These are phyloP conservation scores for Saccharum spontaneum DNA, from an alignment of 176 grass and related monocot genomes.

Conservation along the genomic window DNA sequence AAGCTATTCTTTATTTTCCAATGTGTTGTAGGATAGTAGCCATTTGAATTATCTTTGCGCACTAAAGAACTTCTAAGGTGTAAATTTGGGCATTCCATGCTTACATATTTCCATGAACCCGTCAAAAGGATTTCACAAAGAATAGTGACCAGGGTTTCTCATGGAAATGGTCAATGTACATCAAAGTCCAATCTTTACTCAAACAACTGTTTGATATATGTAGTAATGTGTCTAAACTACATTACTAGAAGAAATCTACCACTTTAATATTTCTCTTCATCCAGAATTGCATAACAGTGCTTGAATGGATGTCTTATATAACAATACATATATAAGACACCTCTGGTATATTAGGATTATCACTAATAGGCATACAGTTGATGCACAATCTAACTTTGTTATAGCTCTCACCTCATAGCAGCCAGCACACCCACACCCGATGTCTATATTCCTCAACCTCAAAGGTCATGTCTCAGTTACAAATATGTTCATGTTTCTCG, in stretches of 20 bases:
- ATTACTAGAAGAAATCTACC: conserved; percentile 5
- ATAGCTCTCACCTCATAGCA: conserved; percentile 11
- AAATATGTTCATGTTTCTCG: too few relatives aligned
- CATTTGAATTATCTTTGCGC: not conserved
- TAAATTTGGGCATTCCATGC: not conserved
- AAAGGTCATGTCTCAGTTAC: too few relatives aligned
- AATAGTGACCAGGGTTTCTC: not conserved
- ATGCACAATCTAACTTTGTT: conserved; percentile 3
- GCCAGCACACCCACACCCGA: not conserved
- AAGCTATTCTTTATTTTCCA: not conserved
- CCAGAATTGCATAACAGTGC: not conserved
- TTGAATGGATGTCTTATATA: conserved; percentile 20
- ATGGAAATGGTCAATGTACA: not conserved
- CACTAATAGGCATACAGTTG: not conserved
- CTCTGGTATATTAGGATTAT: conserved; percentile 23
- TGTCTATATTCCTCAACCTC: not conserved
- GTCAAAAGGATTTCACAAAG: conserved; percentile 13
- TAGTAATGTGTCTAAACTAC: conserved; percentile 27
- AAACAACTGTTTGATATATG: not conserved
- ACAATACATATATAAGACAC: not conserved
- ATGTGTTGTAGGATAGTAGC: not conserved
- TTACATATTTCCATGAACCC: conserved; percentile 26
- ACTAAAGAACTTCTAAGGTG: not conserved
- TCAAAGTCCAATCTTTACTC: not conserved
- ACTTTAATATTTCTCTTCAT: conserved; percentile 23